Evolutionary conservation across 768 basidiomycete genomes (phyloP), one percentile per base, ranked within the genome.

Genomic region (Termitomyces eurrhizus): DNA sequence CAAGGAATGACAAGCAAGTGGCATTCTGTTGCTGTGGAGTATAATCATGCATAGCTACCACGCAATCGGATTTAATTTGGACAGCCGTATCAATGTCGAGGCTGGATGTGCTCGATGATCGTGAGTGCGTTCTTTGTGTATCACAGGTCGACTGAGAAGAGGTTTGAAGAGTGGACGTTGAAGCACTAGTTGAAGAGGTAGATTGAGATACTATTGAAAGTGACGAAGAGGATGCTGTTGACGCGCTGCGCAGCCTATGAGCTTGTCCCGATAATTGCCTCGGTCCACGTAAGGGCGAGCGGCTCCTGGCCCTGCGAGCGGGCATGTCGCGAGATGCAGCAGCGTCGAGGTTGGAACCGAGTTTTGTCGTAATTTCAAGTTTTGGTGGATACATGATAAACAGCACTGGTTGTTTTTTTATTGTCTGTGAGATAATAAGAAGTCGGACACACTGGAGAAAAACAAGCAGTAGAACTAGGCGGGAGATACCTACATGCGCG

Each of bases 21-120:
- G 86, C 83, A 67, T 82, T 87, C 60, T 83, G 82, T 39, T 85
- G 80, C 35, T 88, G 82, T 32, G 92, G 90, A 26, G 75, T 69
- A 67, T 94, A 98, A 72, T 97, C 94, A 70, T 98, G 95, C 80
- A 96, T 89, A 3, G 96, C 94, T 26, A 93, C 77, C 5, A 95
- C 94, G 72, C 87, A 93, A 70, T 92, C 92, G 24, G 83, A 73
- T 36, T 69, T 74, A 3, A 78, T 66, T 39, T 78, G 79, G 54
- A 81, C 73, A 26, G 81, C 80, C 56, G 85, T 82, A 29, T 85
- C 84, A 48, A 78, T 69, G 14, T 70, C 69, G 21, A 78, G 75
- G 58, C 75, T 79, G 35, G 71, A 67, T 6, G 83, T 78, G 52
- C 74, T 83, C 16, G 75, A 61, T 29, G 79, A 77, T n/a, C 73